Percentiles rank a stretch among this genome's conserved stretches.
Conservation (phyloP, 148 eudicot species). For the Arctostaphylos glauca region DNA sequence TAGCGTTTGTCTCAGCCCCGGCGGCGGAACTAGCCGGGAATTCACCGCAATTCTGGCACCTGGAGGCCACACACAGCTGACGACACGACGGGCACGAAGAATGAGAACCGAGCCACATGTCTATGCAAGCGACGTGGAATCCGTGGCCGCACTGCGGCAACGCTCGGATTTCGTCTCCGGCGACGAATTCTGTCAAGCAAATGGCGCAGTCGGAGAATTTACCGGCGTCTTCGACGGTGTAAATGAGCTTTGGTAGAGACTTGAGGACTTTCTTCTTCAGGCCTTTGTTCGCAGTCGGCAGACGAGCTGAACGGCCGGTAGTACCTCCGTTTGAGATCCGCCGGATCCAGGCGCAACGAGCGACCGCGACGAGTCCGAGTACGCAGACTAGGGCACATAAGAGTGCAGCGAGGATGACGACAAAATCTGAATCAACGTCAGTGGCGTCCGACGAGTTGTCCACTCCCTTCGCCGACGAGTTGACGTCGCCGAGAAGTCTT, state of each 20-base stretch:
- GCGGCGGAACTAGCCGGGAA: not conserved
- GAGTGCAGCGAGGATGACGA: constrained; percentile 72
- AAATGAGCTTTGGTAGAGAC: constrained; percentile 47
- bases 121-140: constrained; percentile 65
- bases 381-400: constrained; percentile 80
- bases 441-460: not conserved
- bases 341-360: constrained; percentile 74
- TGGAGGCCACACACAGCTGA: constrained; percentile 44
- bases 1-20: not conserved
- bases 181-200: constrained; percentile 57
- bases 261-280: constrained; percentile 61
- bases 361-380: constrained; percentile 75
- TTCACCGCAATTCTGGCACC: constrained; percentile 32
- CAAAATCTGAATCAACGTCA: constrained; percentile 51
- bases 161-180: constrained; percentile 63
- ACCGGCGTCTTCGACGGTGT: constrained; percentile 29
- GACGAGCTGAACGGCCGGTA: constrained; percentile 10
- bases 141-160: constrained; percentile 84
- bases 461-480: constrained; percentile 4
- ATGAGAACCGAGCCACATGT: constrained; percentile 80
- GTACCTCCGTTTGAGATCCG: constrained; percentile 32
- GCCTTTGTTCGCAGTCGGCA: constrained; percentile 54
- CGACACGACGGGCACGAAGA: constrained; percentile 89
- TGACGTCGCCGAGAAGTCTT: constrained; percentile 24
- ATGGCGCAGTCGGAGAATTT: constrained; percentile 66